Conservation (phyloP, 2,329 filamentous ascomycete species). For the Ophiostoma australiae region DNA sequence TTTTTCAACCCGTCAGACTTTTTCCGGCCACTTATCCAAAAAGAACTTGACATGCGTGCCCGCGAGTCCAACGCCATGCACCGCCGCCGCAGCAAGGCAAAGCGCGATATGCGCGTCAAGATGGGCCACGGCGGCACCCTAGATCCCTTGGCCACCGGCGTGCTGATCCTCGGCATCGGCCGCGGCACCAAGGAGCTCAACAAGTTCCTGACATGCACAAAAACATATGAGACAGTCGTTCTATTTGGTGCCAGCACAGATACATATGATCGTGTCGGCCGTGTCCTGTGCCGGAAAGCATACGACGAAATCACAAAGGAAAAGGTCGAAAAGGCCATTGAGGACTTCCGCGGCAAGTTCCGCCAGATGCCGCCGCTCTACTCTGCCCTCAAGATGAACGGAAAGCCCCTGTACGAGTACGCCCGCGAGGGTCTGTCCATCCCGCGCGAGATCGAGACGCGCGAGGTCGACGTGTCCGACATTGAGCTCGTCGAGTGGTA, state of each 20-base stretch:
- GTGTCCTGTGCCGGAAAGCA: constrained; percentile 67
- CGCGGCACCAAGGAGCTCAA: constrained; percentile 78
- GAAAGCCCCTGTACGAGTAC: constrained; percentile 94
- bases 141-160: constrained; percentile 88
- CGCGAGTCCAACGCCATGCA: constrained; percentile 55
- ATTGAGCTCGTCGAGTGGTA: constrained; percentile 80
- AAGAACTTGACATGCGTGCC: constrained; percentile 48
- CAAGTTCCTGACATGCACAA: constrained; percentile 79
- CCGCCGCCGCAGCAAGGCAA: constrained; percentile 53
- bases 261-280: constrained; percentile 82
- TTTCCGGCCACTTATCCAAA: constrained; percentile 69
- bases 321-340: constrained; percentile 70
- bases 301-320: constrained; percentile 79
- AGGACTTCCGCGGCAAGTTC: constrained; percentile 72
- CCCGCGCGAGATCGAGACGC: constrained; percentile 74
- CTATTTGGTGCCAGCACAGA: constrained; percentile 91
- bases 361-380: constrained; percentile 90
- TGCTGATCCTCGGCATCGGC: constrained; percentile 83
- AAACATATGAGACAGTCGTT: constrained; percentile 85
- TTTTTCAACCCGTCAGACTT: constrained; percentile 75
- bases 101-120: constrained; percentile 69
- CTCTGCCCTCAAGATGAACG: constrained; percentile 86
- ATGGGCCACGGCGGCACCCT: constrained; percentile 95
- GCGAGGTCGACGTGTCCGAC: constrained; percentile 71
- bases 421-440: constrained; percentile 83